These are phyloP conservation scores for Schwanniomyces polymorphus DNA, from an alignment of 805 yeast species.

Conservation along the genomic window DNA sequence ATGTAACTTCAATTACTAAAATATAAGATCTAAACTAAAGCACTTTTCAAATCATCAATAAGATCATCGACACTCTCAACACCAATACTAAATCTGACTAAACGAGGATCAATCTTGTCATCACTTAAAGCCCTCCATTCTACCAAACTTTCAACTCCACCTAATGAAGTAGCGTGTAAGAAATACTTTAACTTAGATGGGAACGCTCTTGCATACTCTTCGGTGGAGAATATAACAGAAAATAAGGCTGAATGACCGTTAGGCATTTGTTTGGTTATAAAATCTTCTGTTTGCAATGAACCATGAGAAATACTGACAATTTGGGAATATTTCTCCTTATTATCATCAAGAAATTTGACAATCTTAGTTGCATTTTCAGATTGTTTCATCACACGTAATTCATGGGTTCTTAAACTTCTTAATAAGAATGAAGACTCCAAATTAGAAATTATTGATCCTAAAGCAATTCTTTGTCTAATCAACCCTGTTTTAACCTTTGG, in stretches of 20 bases:
- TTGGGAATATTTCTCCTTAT: conserved; percentile 44
- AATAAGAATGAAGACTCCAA: conserved; percentile 72
- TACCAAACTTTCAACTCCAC: conserved; percentile 87
- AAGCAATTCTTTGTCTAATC: conserved; percentile 59
- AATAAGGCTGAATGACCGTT: conserved; percentile 74
- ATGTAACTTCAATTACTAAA: no score
- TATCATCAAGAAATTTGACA: conserved; percentile 57
- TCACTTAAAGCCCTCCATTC: conserved; percentile 85
- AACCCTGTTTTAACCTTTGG: conserved; percentile 45
- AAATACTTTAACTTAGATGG: conserved; percentile 69
- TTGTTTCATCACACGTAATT: conserved; percentile 69
- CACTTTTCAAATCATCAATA: conserved; percentile 67
- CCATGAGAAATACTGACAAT: conserved; percentile 65
- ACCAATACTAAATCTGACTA: conserved; percentile 79
- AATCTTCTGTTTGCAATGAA: conserved; percentile 71
- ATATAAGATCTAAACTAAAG: no score
- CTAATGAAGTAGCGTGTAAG: conserved; percentile 90
- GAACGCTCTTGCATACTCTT: conserved; percentile 57
- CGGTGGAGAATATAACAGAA: conserved; percentile 53
- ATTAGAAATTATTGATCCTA: conserved; percentile 81
- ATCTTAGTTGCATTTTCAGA: conserved; percentile 59
- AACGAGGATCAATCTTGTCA: conserved; percentile 48
- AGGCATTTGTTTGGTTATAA: conserved; percentile 63
- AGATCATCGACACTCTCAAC: conserved; percentile 76
- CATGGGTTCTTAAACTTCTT: conserved; percentile 80